phyloP scores from a whole-genome alignment of 306 rosid genomes.

The Quercus mongolica region DNA sequence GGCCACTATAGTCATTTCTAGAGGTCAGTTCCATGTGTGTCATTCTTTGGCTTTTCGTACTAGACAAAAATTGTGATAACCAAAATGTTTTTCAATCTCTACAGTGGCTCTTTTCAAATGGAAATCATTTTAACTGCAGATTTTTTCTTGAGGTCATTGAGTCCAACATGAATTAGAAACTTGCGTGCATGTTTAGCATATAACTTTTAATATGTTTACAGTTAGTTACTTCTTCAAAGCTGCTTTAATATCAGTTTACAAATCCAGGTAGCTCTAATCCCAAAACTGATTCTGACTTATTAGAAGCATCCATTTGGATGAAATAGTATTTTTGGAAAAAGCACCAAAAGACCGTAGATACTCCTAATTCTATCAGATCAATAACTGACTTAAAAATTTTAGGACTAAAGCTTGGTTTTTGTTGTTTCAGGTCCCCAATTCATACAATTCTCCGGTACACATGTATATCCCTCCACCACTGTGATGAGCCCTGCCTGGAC shows the following conservation, averaged over 20 bases:
- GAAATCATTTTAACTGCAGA: neutral
- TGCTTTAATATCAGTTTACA: neutral
- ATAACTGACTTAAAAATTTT: neutral
- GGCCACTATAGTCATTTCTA: slow-evolving; percentile 2
- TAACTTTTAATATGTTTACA: neutral
- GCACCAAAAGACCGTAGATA: neutral
- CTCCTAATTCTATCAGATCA: neutral
- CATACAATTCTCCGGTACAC: slow-evolving; percentile 59
- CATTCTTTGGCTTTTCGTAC: neutral
- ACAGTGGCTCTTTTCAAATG: neutral
- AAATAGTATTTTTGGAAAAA: neutral
- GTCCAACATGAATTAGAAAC: neutral
- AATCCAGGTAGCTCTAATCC: neutral
- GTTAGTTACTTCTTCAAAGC: neutral
- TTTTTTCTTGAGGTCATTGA: neutral
- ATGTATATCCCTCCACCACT: slow-evolving; percentile 49
- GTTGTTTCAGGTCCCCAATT: slow-evolving; percentile 62
- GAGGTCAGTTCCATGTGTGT: neutral
- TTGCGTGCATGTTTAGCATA: neutral
- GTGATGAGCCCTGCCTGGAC: slow-evolving; percentile 56
- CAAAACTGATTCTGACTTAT: neutral
- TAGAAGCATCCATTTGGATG: neutral
- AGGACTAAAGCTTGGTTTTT: neutral
- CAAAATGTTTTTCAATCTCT: neutral
- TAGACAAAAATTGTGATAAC: neutral